Conservation (phyloP, 371 early-diverging fungal species). For the Lichtheimia ornata region DNA sequence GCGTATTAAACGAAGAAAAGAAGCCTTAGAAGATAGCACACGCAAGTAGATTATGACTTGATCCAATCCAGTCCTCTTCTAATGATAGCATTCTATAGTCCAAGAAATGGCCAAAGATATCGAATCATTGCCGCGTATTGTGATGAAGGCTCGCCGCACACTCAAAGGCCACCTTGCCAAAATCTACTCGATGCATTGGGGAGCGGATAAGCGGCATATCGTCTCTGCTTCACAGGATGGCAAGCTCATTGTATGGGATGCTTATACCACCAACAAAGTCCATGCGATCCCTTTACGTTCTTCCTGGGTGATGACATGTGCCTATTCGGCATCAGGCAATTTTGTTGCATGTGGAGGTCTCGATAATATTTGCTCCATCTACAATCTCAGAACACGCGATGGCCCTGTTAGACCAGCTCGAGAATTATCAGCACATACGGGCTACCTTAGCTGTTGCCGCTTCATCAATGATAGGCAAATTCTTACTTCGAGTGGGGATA, state of each 20-base stretch:
- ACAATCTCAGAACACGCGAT: constrained; percentile 91
- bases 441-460: constrained; percentile 94
- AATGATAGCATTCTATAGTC: constrained; percentile 18
- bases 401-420: constrained; percentile 90
- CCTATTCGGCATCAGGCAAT: constrained; percentile 94
- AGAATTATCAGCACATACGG: constrained; percentile 92
- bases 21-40: constrained; percentile 90
- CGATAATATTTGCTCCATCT: constrained; percentile 96
- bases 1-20: constrained; percentile 88
- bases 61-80: not conserved
- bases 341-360: constrained; percentile 97
- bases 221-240: constrained; percentile 98
- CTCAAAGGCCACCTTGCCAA: constrained; percentile 97
- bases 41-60: constrained; percentile 55
- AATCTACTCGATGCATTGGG: constrained; percentile 99
- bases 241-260: constrained; percentile 97
- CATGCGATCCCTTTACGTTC: constrained; percentile 96
- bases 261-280: constrained; percentile 94
- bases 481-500: constrained; percentile 91
- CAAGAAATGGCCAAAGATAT: constrained; percentile 60
- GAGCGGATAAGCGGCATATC: constrained; percentile 88
- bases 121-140: constrained; percentile 85
- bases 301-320: constrained; percentile 99
- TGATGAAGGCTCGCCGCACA: constrained; percentile 92
- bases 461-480: constrained; percentile 94